Base-by-base conservation (phyloP, 1,284 basidiomycete genomes). In the Mycena sp. region DNA sequence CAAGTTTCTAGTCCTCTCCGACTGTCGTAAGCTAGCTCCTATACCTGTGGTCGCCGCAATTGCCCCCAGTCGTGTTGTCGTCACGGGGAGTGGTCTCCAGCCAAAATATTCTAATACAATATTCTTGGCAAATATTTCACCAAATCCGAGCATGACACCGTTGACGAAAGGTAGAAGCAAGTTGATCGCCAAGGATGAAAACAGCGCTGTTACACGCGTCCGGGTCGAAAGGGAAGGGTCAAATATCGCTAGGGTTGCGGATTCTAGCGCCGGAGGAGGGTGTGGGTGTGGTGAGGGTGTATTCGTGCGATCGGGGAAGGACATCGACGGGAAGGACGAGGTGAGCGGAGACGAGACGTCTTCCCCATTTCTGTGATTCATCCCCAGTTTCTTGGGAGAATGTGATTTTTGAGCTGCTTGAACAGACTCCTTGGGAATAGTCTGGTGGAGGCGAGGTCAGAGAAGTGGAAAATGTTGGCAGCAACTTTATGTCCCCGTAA, bases 131-230 rank as follows among this genome's bases (percentile, higher is more conserved):
- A 98, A 96, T 61, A 99, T 95, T 79, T 99, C 97, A 25, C 97
- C 97, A 73, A 99, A 96, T 11, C 97, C 97, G 49, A 99, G 88
- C 95, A 99, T 98, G 71, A 99, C 93, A 28, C 97, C 97, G 73
- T 99, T 99, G 49, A 99, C 86, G 75, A 99, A 99, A 0, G 97
- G 97, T 43, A 99, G 82, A 2, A 96, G 78, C 63, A 99, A 78
- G 77, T 99, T 99, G 80, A 99, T 96, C 38, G 93, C 93, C 61
- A 99, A 76, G 9, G 93, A 90, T 4, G 95, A 93, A 44, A 93
- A 73, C 61, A 98, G 78, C 6, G 95, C 93, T 50, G 85, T 85
- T 29, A 90, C 70, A 53, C 91, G 87, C 30, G 90, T 88, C 64
- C 84, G 83, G 46, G 82, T 81, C 26, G 89, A 84, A 52, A 94